phyloP scores from a whole-genome alignment of 495 filamentous ascomycete genomes.

The Pyrenula massariospora region DNA sequence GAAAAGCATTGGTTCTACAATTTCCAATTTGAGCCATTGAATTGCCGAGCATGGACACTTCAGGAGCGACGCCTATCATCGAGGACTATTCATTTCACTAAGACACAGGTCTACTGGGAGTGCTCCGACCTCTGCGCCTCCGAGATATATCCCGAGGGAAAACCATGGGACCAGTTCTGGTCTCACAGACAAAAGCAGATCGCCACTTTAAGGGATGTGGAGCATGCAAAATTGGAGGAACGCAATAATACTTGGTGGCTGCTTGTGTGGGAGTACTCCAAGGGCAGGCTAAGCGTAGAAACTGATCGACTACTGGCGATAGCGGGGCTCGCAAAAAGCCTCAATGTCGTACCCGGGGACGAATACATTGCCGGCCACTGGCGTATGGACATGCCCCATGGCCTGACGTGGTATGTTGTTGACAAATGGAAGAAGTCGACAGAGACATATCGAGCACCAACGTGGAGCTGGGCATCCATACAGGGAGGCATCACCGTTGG shows the following conservation, averaged over 20 bases:
- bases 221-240: background rate
- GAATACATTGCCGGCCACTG: slow-evolving; percentile 5
- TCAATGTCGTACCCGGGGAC: background rate
- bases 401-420: slow-evolving; percentile 2
- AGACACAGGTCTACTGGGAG: slow-evolving; percentile 4
- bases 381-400: slow-evolving; percentile 1
- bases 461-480: background rate
- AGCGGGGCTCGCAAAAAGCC: slow-evolving; percentile 3
- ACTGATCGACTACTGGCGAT: slow-evolving; percentile 5
- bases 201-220: background rate
- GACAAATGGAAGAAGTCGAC: background rate
- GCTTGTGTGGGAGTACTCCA: background rate
- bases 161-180: background rate
- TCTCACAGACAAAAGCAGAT: background rate
- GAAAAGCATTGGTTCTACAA: background rate
- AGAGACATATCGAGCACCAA: background rate
- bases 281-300: background rate
- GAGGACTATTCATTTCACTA: slow-evolving; percentile 5
- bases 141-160: background rate
- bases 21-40: background rate
- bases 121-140: background rate
- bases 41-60: background rate
- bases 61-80: slow-evolving; percentile 4
- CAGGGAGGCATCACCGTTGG: background rate
- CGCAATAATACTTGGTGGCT: background rate